Conservation (phyloP, 2,329 filamentous ascomycete genomes). For the Cercospora zeina region DNA sequence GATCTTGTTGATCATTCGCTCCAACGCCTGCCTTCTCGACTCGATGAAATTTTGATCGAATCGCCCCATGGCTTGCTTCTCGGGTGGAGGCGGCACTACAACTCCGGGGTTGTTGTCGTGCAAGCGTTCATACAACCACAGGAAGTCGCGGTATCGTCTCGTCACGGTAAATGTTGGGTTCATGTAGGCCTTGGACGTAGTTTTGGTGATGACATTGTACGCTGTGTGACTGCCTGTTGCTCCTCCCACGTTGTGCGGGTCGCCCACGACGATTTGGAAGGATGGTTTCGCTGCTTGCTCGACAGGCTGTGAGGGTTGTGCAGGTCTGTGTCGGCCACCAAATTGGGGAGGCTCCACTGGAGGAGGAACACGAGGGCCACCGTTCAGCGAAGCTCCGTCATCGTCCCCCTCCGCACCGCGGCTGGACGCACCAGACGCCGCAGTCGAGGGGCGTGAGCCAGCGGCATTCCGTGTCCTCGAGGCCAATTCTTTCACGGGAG, state of each 20-base stretch:
- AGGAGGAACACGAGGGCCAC: constrained; percentile 62
- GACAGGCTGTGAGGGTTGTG: constrained; percentile 79
- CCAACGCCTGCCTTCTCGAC: constrained; percentile 81
- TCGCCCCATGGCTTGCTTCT: constrained; percentile 94
- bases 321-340: constrained; percentile 51
- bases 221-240: constrained; percentile 96
- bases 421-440: constrained; percentile 54
- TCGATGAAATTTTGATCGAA: constrained; percentile 98
- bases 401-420: constrained; percentile 66
- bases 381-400: constrained; percentile 51
- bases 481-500: constrained; percentile 62
- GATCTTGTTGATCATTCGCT: constrained; percentile 97
- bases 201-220: constrained; percentile 94
- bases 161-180: constrained; percentile 91
- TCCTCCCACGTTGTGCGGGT: constrained; percentile 97
- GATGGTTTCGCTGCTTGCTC: constrained; percentile 91
- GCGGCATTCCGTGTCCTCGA: constrained; percentile 43
- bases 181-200: constrained; percentile 92
- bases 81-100: constrained; percentile 90
- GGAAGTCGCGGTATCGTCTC: constrained; percentile 89
- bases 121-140: constrained; percentile 95
- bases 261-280: constrained; percentile 88
- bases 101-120: constrained; percentile 94
- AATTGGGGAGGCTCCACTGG: constrained; percentile 56
- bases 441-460: constrained; percentile 47